Evolutionary conservation across 805 yeast species (phyloP).

Genomic region (Schwanniomyces yamadae): DNA sequence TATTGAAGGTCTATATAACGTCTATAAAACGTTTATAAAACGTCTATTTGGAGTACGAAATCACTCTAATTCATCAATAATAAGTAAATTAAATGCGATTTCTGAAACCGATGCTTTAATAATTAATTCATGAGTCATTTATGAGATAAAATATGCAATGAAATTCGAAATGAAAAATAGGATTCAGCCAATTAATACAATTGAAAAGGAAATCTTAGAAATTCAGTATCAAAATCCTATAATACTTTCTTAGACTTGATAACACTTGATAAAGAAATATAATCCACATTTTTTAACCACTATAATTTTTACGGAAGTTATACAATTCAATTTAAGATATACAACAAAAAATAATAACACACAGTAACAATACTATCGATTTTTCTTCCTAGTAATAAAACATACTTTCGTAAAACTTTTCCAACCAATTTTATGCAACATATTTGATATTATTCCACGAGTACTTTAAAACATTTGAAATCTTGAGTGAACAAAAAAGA

Average conservation of each 20-base stretch:
- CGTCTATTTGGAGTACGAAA: too few species aligned
- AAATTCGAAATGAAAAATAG: too few species aligned
- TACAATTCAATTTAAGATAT: constrained; percentile 11
- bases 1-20: constrained; percentile 1
- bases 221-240: too few species aligned
- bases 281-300: constrained; percentile 11
- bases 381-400: constrained; percentile 1
- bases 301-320: constrained; percentile 7
- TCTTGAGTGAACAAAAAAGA: neutral
- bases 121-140: too few species aligned
- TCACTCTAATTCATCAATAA: too few species aligned
- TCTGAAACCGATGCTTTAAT: too few species aligned
- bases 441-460: constrained; percentile 1
- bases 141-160: too few species aligned
- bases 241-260: too few species aligned
- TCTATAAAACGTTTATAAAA: too few species aligned
- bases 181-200: too few species aligned
- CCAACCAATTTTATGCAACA: constrained; percentile 1
- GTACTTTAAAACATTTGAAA: neutral
- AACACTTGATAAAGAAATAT: constrained; percentile 1
- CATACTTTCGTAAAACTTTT: neutral
- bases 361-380: constrained; percentile 4
- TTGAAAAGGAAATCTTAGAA: too few species aligned
- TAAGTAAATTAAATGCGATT: too few species aligned
- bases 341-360: constrained; percentile 10